Percentiles rank a stretch among this genome's conserved stretches.
phyloP scores from a whole-genome alignment of 352 stramenopile genomes.

The Phytophthora megakarya region DNA sequence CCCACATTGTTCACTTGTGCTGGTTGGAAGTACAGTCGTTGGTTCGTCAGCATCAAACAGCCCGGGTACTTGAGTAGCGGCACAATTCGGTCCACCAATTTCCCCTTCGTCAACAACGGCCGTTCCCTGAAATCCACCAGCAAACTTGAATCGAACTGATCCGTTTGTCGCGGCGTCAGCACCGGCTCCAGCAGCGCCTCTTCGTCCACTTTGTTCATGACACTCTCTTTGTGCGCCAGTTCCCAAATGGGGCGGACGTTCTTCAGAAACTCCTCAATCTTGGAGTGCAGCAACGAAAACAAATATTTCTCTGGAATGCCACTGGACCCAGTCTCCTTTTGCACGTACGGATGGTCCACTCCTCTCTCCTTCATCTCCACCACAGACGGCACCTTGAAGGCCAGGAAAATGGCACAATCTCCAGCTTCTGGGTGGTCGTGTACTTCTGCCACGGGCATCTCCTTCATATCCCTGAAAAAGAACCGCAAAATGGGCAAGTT shows the following conservation, averaged over 20 bases:
- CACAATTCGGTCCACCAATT: slow-evolving; percentile 89
- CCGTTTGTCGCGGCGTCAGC: slow-evolving; percentile 64
- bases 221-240: slow-evolving; percentile 59
- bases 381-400: slow-evolving; percentile 62
- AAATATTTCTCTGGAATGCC: slow-evolving; percentile 59
- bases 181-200: slow-evolving; percentile 78
- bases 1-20: slow-evolving; percentile 93
- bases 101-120: slow-evolving; percentile 68
- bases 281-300: slow-evolving; percentile 87
- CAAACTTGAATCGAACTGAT: slow-evolving; percentile 88
- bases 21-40: slow-evolving; percentile 90
- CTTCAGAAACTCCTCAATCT: slow-evolving; percentile 79
- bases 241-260: slow-evolving; percentile 75
- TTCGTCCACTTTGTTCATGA: slow-evolving; percentile 89
- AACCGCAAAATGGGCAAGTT: slow-evolving; percentile 85
- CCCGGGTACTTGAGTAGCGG: slow-evolving; percentile 92
- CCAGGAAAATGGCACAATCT: slow-evolving; percentile 63
- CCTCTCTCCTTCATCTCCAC: slow-evolving; percentile 90
- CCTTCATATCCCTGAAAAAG: slow-evolving; percentile 84
- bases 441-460: slow-evolving; percentile 61
- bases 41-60: slow-evolving; percentile 92
- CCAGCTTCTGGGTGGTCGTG: slow-evolving; percentile 44
- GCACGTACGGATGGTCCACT: slow-evolving; percentile 82
- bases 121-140: slow-evolving; percentile 92
- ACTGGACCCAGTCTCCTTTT: slow-evolving; percentile 40